phyloP scores from a whole-genome alignment of 805 yeast species.

The Danielia reshetovae region DNA sequence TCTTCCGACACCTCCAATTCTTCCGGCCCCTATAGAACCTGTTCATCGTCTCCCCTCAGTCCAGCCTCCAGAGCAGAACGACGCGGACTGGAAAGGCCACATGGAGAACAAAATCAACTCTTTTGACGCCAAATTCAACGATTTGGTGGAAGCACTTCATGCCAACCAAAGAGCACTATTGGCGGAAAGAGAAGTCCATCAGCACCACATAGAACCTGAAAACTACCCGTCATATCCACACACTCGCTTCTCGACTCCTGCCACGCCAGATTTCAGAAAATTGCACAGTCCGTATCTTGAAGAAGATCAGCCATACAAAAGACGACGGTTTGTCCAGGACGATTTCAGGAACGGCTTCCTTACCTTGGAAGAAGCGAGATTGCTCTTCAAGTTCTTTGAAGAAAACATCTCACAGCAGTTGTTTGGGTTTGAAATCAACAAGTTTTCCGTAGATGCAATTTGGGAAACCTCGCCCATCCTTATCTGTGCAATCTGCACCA shows the following conservation, averaged over 20 bases:
- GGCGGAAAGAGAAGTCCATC: slow-evolving; percentile 17
- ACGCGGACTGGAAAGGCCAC: slow-evolving; percentile 33
- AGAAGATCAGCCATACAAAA: neutral
- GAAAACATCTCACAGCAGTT: slow-evolving; percentile 57
- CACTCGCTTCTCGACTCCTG: neutral
- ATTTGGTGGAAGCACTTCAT: slow-evolving; percentile 32
- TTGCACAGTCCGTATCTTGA: neutral
- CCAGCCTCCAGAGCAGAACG: too few relatives aligned
- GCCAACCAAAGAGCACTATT: slow-evolving; percentile 28
- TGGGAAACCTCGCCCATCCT: slow-evolving; percentile 58
- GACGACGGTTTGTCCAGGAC: neutral
- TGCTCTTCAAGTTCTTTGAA: slow-evolving; percentile 49
- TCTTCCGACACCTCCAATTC: slow-evolving; percentile 9
- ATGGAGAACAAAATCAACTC: slow-evolving; percentile 33
- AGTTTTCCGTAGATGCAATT: slow-evolving; percentile 43
- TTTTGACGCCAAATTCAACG: slow-evolving; percentile 36
- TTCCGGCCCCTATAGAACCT: too few relatives aligned
- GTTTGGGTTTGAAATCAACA: slow-evolving; percentile 59
- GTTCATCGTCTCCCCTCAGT: too few relatives aligned
- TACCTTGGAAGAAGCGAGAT: slow-evolving; percentile 39
- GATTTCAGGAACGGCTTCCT: slow-evolving; percentile 35
- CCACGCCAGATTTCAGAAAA: neutral
- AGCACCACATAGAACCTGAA: neutral
- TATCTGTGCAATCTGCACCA: slow-evolving; percentile 56
- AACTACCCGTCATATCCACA: neutral